Percentiles rank a stretch among this genome's conserved stretches.
Evolutionary conservation across 345 rosid species (phyloP).

Genomic region (Corchorus olitorius): DNA sequence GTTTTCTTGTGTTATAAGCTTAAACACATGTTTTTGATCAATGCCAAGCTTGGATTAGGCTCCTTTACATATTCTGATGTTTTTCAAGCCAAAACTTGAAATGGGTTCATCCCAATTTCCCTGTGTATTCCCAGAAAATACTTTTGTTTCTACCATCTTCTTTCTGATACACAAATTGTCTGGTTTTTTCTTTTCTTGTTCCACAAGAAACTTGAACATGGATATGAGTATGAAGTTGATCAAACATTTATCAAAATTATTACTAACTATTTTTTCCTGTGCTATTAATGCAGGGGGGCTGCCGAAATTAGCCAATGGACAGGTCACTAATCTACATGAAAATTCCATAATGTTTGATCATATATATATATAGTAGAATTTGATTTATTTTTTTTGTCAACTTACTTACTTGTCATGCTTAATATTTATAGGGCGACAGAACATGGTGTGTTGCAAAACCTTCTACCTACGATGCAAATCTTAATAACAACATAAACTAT

Average conservation of each 20-base stretch:
- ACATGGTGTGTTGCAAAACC: constrained; percentile 24
- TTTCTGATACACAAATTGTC: too few relatives aligned
- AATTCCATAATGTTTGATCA: background rate
- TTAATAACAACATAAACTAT: background rate
- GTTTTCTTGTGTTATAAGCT: too few relatives aligned
- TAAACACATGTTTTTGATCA: background rate
- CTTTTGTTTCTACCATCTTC: background rate
- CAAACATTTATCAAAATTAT: background rate
- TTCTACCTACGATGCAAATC: background rate
- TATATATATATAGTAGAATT: background rate
- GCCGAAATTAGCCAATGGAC: constrained; percentile 17
- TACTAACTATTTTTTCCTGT: background rate
- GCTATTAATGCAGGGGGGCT: constrained; percentile 8
- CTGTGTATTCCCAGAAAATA: too few relatives aligned
- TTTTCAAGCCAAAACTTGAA: background rate
- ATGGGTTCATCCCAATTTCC: background rate
- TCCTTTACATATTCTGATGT: background rate
- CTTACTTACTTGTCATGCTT: background rate
- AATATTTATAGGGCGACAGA: background rate
- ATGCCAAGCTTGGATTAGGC: background rate
- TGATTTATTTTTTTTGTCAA: background rate
- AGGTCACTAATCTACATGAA: background rate
- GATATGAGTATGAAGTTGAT: background rate
- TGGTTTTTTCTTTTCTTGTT: background rate
- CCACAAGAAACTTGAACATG: background rate